Evolutionary conservation across 768 basidiomycete genomes (phyloP), one percentile per base, ranked within the genome.

Genomic region (Botryobasidium botryosum): DNA sequence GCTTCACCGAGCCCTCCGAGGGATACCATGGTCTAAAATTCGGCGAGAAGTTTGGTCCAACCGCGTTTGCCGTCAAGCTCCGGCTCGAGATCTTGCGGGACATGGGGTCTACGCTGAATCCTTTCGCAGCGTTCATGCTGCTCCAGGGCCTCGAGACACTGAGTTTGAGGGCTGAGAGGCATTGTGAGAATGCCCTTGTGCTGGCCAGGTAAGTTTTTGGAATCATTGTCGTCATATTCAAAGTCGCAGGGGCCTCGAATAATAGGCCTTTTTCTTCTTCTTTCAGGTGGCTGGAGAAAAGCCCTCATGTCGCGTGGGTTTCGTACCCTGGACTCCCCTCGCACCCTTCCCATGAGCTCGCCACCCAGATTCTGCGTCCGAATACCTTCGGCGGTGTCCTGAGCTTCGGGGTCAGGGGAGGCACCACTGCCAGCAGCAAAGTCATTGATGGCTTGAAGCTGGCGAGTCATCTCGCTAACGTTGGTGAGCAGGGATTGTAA

Each of bases 121-220:
- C 82, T 24, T 80, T 84, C 55, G 74, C 61, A 4, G 77, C 77
- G 1, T 83, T 83, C 64, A 66, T 81, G 35, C 67, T 84, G 7
- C 61, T 85, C n/a, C 77, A 80, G 54, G 81, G 82, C 33, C 65
- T 84, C 25, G 82, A 85, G 62, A 85, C 81, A 4, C 71, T 84
- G 45, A 74, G 71, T 49, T 61, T 85, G 43, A 70, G 82, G 13
- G 75, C 67, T 6, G 70, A 85, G 62, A 60, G 82, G 42, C 84
- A 86, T 57, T 69, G 67, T 42, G 66, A 74, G 31, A 85, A 86
- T 50, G 75, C 77, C 0, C 66, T 86, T 12, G 69, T 68, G 3
- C 66, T 87, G 18, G 84, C 84, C 0, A 59, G 64, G 35, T 46
- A 27, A 13, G 43, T 27, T 18, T 20, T n/a, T n/a, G n/a, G n/a